Evolutionary conservation across 257 asterid species (phyloP).

Genomic region (Avicennia marina): DNA sequence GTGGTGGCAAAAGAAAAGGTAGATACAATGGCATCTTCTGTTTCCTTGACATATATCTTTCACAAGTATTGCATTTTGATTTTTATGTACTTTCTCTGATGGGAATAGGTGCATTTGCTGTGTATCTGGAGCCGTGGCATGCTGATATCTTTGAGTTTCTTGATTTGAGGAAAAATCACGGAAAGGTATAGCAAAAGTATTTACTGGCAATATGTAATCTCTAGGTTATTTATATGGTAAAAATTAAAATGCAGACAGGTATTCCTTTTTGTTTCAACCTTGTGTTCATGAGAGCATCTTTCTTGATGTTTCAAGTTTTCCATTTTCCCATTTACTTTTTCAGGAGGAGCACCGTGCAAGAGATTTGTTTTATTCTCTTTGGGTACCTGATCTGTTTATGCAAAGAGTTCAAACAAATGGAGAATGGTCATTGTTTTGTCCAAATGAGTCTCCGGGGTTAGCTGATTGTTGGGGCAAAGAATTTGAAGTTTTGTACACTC

Average conservation of each 20-base stretch:
- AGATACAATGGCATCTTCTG: neutral
- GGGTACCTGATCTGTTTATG: conserved; percentile 97
- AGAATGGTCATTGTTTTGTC: conserved; percentile 90
- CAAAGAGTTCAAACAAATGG: conserved; percentile 70
- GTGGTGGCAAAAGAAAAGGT: conserved; percentile 99
- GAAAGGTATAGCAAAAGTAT: conserved; percentile 50
- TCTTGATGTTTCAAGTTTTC: neutral
- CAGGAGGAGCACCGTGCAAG: conserved; percentile 96
- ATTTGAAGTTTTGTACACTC: conserved; percentile 66
- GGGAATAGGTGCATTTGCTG: conserved; percentile 86
- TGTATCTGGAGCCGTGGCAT: conserved; percentile 99
- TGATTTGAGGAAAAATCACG: conserved; percentile 91
- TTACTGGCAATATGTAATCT: no score
- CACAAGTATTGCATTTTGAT: no score
- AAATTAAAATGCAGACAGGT: neutral
- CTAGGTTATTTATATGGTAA: neutral
- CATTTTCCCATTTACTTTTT: neutral
- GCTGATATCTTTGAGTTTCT: conserved; percentile 83
- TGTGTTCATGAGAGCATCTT: neutral
- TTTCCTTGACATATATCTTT: no score
- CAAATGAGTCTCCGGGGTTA: conserved; percentile 88
- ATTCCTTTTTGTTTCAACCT: neutral
- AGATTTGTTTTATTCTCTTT: conserved; percentile 86
- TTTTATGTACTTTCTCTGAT: conserved; percentile 1
- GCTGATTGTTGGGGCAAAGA: conserved; percentile 99